Conservation (phyloP, 148 eudicot genomes). For the Arbutus unedo region DNA sequence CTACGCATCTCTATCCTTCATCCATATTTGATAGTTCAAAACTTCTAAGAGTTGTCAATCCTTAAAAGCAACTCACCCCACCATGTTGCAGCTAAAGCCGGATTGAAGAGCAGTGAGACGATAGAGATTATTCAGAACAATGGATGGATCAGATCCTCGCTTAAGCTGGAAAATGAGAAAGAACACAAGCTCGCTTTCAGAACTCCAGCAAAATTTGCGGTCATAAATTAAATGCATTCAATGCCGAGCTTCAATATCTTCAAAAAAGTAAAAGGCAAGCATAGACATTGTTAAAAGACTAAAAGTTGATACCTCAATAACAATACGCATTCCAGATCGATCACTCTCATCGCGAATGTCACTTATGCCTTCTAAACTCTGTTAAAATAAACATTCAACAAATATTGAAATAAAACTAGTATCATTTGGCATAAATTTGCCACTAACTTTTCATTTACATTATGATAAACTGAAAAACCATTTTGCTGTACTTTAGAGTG, state of each 20-base stretch:
- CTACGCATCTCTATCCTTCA: background rate
- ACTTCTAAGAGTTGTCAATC: background rate
- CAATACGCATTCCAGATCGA: conserved; percentile 96
- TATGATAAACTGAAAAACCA: background rate
- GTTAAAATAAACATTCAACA: conserved; percentile 11
- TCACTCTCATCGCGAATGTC: conserved; percentile 99
- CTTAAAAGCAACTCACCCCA: conserved; percentile 70
- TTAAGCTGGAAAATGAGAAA: conserved; percentile 57
- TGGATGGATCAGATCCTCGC: conserved; percentile 84
- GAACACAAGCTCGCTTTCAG: background rate
- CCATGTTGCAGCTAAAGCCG: conserved; percentile 97
- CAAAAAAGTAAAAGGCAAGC: background rate
- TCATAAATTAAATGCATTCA: background rate
- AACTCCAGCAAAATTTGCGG: background rate
- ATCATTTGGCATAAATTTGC: background rate
- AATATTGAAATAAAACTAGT: background rate
- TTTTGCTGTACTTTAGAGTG: background rate
- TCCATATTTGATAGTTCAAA: background rate
- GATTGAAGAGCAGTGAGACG: conserved; percentile 92
- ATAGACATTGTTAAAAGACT: background rate
- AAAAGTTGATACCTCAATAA: conserved; percentile 65
- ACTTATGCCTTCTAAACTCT: conserved; percentile 93
- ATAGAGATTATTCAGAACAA: conserved; percentile 84
- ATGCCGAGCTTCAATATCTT: background rate
- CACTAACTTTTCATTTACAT: background rate